phyloP scores from a whole-genome alignment of 257 asterid genomes.

The Jacaranda copaia region DNA sequence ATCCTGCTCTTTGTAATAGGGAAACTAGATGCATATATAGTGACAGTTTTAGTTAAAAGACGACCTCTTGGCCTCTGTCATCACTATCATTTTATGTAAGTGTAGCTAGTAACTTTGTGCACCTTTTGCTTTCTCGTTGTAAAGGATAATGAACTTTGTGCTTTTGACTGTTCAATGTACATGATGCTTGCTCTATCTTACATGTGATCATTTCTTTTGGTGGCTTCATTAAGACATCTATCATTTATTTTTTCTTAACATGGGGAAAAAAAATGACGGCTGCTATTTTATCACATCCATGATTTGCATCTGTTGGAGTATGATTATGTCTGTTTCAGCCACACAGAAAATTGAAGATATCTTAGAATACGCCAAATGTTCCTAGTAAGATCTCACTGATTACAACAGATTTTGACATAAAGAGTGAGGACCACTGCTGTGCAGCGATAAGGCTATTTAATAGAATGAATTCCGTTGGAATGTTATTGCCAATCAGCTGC shows the following conservation, averaged over 20 bases:
- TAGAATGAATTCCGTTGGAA: conserved; percentile 20
- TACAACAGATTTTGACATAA: neutral
- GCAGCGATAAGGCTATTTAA: conserved; percentile 12
- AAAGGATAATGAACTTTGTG: conserved; percentile 29
- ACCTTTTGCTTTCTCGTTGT: conserved; percentile 28
- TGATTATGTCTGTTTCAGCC: neutral
- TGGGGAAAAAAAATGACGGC: neutral
- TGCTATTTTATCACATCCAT: too few relatives aligned
- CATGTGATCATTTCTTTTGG: neutral
- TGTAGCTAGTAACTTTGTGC: conserved; percentile 25
- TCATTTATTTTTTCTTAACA: neutral
- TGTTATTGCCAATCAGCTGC: conserved; percentile 8
- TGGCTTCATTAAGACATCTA: neutral
- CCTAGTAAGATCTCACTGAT: conserved; percentile 8
- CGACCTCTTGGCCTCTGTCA: neutral
- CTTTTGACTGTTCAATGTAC: conserved; percentile 9
- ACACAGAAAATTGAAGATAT: neutral
- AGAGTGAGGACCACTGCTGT: neutral
- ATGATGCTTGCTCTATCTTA: conserved; percentile 22
- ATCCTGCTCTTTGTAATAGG: conserved; percentile 29
- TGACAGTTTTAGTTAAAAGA: conserved; percentile 27
- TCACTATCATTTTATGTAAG: conserved; percentile 25
- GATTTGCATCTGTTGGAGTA: neutral
- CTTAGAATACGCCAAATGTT: neutral
- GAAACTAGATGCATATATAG: conserved; percentile 24